These are phyloP conservation scores for Tricholomella constricta DNA, from an alignment of 768 basidiomycete genomes.

Conservation along the genomic window DNA sequence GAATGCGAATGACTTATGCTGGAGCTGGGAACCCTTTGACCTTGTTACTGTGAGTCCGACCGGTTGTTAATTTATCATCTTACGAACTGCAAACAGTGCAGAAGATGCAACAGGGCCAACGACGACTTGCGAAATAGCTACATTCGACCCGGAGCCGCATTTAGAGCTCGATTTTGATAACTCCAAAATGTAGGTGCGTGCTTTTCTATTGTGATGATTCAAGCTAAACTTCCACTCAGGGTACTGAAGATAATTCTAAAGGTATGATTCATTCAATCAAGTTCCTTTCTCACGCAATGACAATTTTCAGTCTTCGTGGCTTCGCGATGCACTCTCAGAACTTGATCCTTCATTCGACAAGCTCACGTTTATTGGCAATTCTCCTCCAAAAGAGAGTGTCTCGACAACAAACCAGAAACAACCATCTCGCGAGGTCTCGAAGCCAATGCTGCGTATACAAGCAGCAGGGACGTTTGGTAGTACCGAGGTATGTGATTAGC, in stretches of 20 bases:
- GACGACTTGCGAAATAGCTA: conserved; percentile 84
- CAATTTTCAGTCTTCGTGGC: conserved; percentile 75
- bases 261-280: conserved; percentile 37
- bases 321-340: conserved; percentile 89
- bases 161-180: conserved; percentile 80
- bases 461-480: conserved; percentile 83
- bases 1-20: conserved; percentile 82
- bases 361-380: conserved; percentile 81
- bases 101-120: conserved; percentile 82
- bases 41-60: conserved; percentile 70
- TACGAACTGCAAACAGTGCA: conserved; percentile 42
- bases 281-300: neutral
- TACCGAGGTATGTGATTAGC: conserved; percentile 60
- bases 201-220: neutral
- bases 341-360: conserved; percentile 87
- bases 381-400: conserved; percentile 38
- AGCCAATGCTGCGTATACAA: conserved; percentile 77
- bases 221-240: conserved; percentile 35
- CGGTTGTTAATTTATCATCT: neutral
- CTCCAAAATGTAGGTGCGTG: conserved; percentile 52
- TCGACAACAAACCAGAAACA: conserved; percentile 20
- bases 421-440: conserved; percentile 31
- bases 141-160: conserved; percentile 81
- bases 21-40: conserved; percentile 80
- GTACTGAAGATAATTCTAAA: conserved; percentile 85